Evolutionary conservation across 805 yeast species (phyloP), one percentile per base, ranked within the genome.

Genomic region (Ogataea saltuana): DNA sequence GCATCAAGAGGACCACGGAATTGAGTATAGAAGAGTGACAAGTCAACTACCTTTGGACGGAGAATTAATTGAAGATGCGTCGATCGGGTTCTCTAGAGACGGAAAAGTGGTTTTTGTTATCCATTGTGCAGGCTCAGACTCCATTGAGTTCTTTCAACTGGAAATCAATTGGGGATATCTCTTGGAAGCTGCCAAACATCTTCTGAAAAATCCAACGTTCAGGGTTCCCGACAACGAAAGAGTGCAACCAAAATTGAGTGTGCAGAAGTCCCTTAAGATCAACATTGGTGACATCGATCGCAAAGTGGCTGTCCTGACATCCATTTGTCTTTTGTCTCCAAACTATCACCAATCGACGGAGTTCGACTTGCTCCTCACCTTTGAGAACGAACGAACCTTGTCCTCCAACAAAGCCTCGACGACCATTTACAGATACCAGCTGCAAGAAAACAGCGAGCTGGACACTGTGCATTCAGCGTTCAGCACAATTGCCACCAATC

Each of bases 1-100:
- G 68, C 83, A 76, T 56, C 91, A 83, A 58, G 79, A 81, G 15
- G 81, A 76, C 46, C 81, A 76, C 51, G 75, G 78, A 35, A 71
- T 80, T 16, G 86, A 81, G 45, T 83, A 79, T 54, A 69, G 69
- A 46, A 72, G 71, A 48, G 48, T 66, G 2, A 45, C 67, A 4
- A 35, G 57, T 2, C 40, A 31, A 8, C 39, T 64, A 20, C 56
- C 55, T 9, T 50, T 76, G 18, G 72, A 69, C 8, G 51, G 39
- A 13, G 28, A 53, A 12, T 45, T 52, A 1, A 44, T 72, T 1
- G 48, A 59, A 4, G 56, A 63, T 30, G 69, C 82, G 0, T 65
- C 78, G 10, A 70, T 83, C 46, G 86, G 83, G 1, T 80, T 76
- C 51, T 56, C 68, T 6, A 63, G 72, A 40, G 76, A 74, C 36